Conservation (phyloP, 1,284 basidiomycete species). For the Malassezia dermatis region DNA sequence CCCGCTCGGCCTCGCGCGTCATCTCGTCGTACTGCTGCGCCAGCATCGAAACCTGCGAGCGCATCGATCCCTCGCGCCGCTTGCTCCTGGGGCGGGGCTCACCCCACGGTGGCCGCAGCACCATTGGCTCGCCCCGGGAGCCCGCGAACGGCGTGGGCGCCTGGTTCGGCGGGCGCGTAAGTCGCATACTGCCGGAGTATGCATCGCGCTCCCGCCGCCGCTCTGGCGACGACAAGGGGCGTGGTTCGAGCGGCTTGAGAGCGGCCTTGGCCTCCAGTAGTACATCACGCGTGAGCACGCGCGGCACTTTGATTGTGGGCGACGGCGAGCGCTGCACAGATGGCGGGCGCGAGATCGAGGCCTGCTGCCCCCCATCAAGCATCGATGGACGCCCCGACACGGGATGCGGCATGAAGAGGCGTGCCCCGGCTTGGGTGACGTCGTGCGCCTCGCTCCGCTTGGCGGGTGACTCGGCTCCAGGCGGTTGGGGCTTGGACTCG, state of each 20-base stretch:
- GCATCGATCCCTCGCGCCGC: conserved; percentile 11
- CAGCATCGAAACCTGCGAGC: conserved; percentile 52
- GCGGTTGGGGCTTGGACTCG: too few species aligned
- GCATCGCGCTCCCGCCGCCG: neutral
- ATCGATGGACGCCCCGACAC: neutral
- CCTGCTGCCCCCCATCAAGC: neutral
- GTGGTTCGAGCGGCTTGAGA: neutral
- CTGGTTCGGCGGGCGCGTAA: conserved; percentile 3
- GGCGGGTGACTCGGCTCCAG: too few species aligned
- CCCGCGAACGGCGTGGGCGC: neutral
- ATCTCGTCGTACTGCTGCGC: conserved; percentile 53
- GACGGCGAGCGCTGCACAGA: neutral
- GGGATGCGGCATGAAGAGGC: neutral
- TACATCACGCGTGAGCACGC: neutral
- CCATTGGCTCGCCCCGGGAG: neutral
- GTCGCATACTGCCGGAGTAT: neutral
- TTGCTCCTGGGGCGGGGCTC: neutral
- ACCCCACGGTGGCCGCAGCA: conserved; percentile 6
- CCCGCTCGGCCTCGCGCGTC: conserved; percentile 51
- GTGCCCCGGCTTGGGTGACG: neutral
- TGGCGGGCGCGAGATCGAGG: neutral
- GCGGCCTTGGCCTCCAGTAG: neutral
- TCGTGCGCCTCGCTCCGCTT: neutral
- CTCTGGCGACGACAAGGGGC: neutral
- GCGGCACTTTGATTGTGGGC: neutral